Conservation (phyloP, 805 yeast genomes). For the Clavispora vitiphila region DNA sequence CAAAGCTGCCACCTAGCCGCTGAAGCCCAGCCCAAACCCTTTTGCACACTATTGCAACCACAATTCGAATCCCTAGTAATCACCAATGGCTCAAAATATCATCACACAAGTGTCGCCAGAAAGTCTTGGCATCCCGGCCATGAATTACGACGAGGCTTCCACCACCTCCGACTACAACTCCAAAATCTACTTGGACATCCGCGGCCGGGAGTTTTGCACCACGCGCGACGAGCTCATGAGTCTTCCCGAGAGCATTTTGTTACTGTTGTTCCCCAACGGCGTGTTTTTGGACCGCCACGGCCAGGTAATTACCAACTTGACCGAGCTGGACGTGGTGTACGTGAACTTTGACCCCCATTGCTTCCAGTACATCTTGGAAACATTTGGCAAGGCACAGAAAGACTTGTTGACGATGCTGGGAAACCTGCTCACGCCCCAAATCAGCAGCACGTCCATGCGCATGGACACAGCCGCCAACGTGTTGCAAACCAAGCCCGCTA, state of each 20-base stretch:
- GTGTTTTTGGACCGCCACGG: constrained; percentile 77
- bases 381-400: constrained; percentile 64
- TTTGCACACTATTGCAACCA: too few species aligned
- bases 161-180: constrained; percentile 53
- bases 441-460: constrained; percentile 13
- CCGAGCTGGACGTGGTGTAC: constrained; percentile 73
- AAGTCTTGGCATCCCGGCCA: constrained; percentile 12
- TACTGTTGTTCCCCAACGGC: constrained; percentile 87
- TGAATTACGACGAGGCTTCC: constrained; percentile 18
- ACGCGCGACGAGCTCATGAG: constrained; percentile 87
- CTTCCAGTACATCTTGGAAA: constrained; percentile 73
- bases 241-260: constrained; percentile 81
- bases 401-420: constrained; percentile 36
- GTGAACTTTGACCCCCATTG: constrained; percentile 86
- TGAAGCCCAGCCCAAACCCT: background rate
- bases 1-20: too few species aligned
- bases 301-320: constrained; percentile 68
- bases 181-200: constrained; percentile 68
- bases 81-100: constrained; percentile 43
- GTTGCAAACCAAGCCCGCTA: constrained; percentile 76
- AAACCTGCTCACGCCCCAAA: constrained; percentile 29
- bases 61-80: too few species aligned
- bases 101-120: constrained; percentile 68
- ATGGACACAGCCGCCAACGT: constrained; percentile 49
- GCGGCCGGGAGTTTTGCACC: constrained; percentile 70